Conservation (phyloP, 176 grass and related monocot species). For the Aegilops sharonensis region DNA sequence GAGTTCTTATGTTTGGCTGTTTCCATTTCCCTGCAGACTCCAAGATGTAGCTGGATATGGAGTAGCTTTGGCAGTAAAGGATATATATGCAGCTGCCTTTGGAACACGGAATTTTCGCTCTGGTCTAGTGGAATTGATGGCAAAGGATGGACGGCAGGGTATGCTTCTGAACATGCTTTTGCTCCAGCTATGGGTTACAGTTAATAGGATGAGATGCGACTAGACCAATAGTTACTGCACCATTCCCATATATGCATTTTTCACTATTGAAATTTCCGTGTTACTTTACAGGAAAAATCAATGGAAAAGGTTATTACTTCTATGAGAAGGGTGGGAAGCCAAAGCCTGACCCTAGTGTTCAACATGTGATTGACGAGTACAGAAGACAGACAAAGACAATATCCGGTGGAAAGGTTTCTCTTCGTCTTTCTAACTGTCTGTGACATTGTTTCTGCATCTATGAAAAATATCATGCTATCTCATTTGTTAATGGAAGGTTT, state of each 20-base stretch:
- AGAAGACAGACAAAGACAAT: constrained; percentile 51
- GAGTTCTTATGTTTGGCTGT: constrained; percentile 14
- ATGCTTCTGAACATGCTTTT: constrained; percentile 37
- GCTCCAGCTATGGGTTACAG: not conserved
- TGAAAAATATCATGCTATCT: not conserved
- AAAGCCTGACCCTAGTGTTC: constrained; percentile 78
- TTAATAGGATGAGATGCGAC: too few relatives aligned
- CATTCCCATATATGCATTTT: not conserved
- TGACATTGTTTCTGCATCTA: constrained; percentile 7
- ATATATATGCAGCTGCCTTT: constrained; percentile 62
- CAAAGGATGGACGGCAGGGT: constrained; percentile 74
- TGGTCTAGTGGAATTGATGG: constrained; percentile 54
- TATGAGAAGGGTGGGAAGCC: constrained; percentile 88
- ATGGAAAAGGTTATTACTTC: constrained; percentile 88
- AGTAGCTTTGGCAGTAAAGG: constrained; percentile 78
- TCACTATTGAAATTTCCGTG: not conserved
- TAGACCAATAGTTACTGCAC: not conserved
- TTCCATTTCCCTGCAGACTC: constrained; percentile 41
- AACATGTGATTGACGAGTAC: constrained; percentile 78
- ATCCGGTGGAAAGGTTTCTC: constrained; percentile 64
- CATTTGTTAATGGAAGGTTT: not conserved
- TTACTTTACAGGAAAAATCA: constrained; percentile 60
- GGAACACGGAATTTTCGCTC: constrained; percentile 47
- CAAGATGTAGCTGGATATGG: constrained; percentile 95
- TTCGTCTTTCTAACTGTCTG: not conserved